Base-by-base conservation (phyloP, 2,329 filamentous ascomycete genomes). In the Coniella lustricola region DNA sequence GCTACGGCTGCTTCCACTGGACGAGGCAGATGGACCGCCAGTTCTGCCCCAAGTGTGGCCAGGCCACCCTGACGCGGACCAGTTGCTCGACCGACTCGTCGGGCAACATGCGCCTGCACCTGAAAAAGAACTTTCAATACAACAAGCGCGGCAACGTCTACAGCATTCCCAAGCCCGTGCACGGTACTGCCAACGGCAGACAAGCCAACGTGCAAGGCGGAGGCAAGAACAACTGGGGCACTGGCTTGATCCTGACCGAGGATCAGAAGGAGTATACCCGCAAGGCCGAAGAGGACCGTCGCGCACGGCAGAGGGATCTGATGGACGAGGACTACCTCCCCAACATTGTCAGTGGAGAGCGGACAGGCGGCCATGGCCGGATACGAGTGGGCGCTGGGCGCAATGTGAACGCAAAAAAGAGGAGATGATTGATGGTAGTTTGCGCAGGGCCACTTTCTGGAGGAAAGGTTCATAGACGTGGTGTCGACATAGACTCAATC, bases 321-420 rank as follows among this genome's bases (percentile, higher is more conserved):
- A 94, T 97, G 91, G 91, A 97, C 62, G 84, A 94, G 62, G 91
- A 98, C 67, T 95, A 90, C 64, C 67, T 97, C 54, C 93, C 93
- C 0, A 75, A 81, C 31, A 87, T 98, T 41, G 63, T 98, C 61
- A 93, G 82, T 1, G 93, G 93, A 0, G 82, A 90, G 59, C 75
- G 91, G 56, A 76, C 63, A 7, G 78, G 77, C 39, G 69, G 68
- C 4, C 77, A 79, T 2, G 85, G 85, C 1, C 84, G 80, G 66
- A 79, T 87, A 51, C 85, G 81, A 61, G 82, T 97, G 10, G 93
- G 93, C 8, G 90, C 88, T 10, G 93, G 93, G 8, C 81, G 82
- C 62, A 89, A 85, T 61, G 79, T 97, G 45, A 98, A 98, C 67
- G 84, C 87, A 32, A 85, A 74, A 65, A 86, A 83, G 69, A 72